Percentiles rank a stretch among this genome's conserved stretches.
Evolutionary conservation across 306 rosid genomes (phyloP).

Genomic region (Vigna nakashimae): DNA sequence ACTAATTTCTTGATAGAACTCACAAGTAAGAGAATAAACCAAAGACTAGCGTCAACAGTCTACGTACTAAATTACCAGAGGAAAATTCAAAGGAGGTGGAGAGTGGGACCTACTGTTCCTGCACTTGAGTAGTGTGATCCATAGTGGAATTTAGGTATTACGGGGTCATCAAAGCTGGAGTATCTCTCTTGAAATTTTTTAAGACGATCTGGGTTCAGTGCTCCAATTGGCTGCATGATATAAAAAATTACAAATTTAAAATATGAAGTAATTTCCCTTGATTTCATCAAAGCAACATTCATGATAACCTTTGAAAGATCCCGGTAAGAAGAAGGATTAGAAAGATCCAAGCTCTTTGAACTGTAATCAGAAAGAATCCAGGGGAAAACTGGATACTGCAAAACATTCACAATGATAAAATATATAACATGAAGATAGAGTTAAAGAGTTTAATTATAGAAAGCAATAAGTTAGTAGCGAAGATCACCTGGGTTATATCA

Average conservation of each 20-base stretch:
- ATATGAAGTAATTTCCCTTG: constrained; percentile 6
- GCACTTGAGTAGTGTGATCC: constrained; percentile 99
- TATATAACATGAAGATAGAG: constrained; percentile 38
- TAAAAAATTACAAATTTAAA: constrained; percentile 28
- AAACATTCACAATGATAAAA: constrained; percentile 34
- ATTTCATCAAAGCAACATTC: constrained; percentile 43
- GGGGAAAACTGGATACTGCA: constrained; percentile 98
- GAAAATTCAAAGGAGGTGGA: neutral
- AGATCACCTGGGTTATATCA: constrained; percentile 94
- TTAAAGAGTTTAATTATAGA: constrained; percentile 37
- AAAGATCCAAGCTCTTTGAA: constrained; percentile 85
- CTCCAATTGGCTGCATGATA: constrained; percentile 86
- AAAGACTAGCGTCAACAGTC: constrained; percentile 1
- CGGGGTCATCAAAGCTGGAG: constrained; percentile 89
- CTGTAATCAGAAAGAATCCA: constrained; percentile 97
- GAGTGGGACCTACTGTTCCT: constrained; percentile 76
- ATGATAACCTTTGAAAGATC: constrained; percentile 89
- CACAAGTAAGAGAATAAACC: neutral
- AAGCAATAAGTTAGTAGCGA: constrained; percentile 37
- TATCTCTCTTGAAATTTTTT: constrained; percentile 92
- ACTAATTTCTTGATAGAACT: constrained; percentile 3
- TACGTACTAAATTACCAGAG: neutral
- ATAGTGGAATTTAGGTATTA: constrained; percentile 94
- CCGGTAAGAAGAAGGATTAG: constrained; percentile 84
- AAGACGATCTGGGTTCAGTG: constrained; percentile 80